Evolutionary conservation across 2,329 filamentous ascomycete genomes (phyloP).

Genomic region (Monosporascus sp.): DNA sequence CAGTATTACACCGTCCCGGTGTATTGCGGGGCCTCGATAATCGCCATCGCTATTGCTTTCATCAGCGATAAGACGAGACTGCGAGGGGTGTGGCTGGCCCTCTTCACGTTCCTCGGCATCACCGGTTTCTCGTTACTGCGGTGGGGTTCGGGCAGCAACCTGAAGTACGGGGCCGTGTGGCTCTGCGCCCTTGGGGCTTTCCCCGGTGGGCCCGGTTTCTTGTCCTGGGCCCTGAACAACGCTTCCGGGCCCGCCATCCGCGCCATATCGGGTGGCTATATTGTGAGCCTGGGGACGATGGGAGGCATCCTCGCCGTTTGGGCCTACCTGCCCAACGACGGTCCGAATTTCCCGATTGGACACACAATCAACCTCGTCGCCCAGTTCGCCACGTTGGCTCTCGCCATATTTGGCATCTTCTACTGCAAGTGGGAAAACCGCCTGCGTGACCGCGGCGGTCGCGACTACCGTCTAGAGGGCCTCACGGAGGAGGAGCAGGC

Average conservation of each 20-base stretch:
- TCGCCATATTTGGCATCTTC: slow-evolving; percentile 41
- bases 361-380: slow-evolving; percentile 53
- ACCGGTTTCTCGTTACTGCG: slow-evolving; percentile 48
- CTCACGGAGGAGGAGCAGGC: slow-evolving; percentile 38
- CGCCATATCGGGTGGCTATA: slow-evolving; percentile 49
- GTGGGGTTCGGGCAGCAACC: slow-evolving; percentile 28
- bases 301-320: slow-evolving; percentile 52
- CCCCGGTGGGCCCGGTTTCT: slow-evolving; percentile 51
- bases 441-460: slow-evolving; percentile 39
- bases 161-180: slow-evolving; percentile 47
- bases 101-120: slow-evolving; percentile 36
- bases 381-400: slow-evolving; percentile 37
- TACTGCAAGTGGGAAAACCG: slow-evolving; percentile 52
- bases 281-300: slow-evolving; percentile 48
- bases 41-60: slow-evolving; percentile 34
- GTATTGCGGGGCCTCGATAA: slow-evolving; percentile 34
- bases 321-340: slow-evolving; percentile 45
- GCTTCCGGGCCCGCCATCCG: slow-evolving; percentile 50
- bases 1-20: slow-evolving; percentile 41
- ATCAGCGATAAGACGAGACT: slow-evolving; percentile 36
- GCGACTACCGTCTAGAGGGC: slow-evolving; percentile 44
- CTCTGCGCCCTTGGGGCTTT: slow-evolving; percentile 51
- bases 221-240: slow-evolving; percentile 56
- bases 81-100: slow-evolving; percentile 35
- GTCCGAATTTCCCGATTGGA: slow-evolving; percentile 40